A percentile compares a stretch with the other conserved stretches of the same genome.
Conservation (phyloP, 1,284 basidiomycete species). For the Ustilago shanxiensis region DNA sequence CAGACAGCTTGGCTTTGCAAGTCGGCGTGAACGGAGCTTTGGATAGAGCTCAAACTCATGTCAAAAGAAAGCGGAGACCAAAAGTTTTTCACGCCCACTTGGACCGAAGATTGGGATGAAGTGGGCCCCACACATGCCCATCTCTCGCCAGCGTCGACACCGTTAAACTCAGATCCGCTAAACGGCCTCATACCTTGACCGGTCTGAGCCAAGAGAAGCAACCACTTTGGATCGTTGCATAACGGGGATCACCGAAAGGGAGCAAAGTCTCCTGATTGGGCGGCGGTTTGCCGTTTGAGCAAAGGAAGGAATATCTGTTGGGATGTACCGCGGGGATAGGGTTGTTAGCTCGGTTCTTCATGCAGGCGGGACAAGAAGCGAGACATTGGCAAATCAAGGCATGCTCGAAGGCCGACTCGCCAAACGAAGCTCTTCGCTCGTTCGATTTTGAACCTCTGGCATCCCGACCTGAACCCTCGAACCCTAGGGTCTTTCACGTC, state of each 20-base stretch:
- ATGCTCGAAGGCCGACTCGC: constrained; percentile 2
- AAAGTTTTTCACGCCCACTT: not conserved
- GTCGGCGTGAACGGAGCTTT: too few relatives aligned
- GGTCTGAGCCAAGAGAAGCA: constrained; percentile 11
- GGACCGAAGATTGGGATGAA: not conserved
- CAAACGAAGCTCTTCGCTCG: not conserved
- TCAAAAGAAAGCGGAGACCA: not conserved
- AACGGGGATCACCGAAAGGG: not conserved
- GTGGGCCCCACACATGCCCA: not conserved
- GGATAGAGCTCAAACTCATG: not conserved
- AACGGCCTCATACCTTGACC: not conserved
- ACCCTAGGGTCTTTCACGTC: constrained; percentile 13
- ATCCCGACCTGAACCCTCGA: constrained; percentile 8
- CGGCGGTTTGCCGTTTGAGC: too few relatives aligned
- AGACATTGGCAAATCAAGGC: constrained; percentile 3
- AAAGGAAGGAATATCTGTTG: too few relatives aligned
- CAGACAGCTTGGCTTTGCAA: too few relatives aligned
- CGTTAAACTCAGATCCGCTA: not conserved
- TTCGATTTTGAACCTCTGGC: not conserved
- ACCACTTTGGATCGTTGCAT: not conserved
- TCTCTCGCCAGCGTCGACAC: not conserved
- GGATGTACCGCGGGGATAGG: not conserved
- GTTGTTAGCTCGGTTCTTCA: constrained; percentile 1
- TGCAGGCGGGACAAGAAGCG: not conserved
- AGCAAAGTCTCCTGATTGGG: not conserved